Evolutionary conservation across 148 eudicot species (phyloP), one percentile per base, ranked within the genome.

Genomic region (Camellia lanceoleosa): DNA sequence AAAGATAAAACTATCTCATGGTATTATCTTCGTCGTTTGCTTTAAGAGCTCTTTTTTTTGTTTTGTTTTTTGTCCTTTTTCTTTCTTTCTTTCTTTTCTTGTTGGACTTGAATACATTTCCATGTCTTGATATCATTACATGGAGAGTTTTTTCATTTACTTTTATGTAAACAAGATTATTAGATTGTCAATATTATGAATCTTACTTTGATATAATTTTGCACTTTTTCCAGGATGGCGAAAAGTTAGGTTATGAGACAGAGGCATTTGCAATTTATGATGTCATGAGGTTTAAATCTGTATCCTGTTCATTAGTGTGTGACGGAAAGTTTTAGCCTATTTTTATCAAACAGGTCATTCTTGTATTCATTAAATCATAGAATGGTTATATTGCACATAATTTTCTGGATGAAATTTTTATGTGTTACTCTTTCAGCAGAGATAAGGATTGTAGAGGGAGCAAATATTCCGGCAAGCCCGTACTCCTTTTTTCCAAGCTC

Each of bases 261-360:
- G 98, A 94, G 86, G 99, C 98, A 47, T 89, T 97, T 82, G 95
- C 92, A 76, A 87, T 94, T 78, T 89, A 92, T 84, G 98, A 97
- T 86, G 86, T 88, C 66, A 97, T 97, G 96, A 91, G 90, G 99
- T 96, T 79, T 77, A 76, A 63, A 63, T 80, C 78, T 82, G 46
- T 69, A 76, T 76, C 76, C 73, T 79, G 63, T 71, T 70, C 64
- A 75, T 3, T 61, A 75, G 16, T 42, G 60, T 71, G 74, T 14
- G 16, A 6, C 49, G 4, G 19, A 30, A 30, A 30, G 38, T 56
- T 78, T 80, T 80, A 19, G 73, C 59, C 38, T 65, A 14, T 81
- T 69, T 30, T 23, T 81, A 51, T 49, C 55, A 66, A 56, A 49
- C 42, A 55, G 67, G 38, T 73, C 68, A 54, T 55, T 55, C n/a